A percentile compares a stretch with the other conserved stretches of the same genome.
phyloP scores from a whole-genome alignment of 495 filamentous ascomycete species.

The Daldinia childiae region DNA sequence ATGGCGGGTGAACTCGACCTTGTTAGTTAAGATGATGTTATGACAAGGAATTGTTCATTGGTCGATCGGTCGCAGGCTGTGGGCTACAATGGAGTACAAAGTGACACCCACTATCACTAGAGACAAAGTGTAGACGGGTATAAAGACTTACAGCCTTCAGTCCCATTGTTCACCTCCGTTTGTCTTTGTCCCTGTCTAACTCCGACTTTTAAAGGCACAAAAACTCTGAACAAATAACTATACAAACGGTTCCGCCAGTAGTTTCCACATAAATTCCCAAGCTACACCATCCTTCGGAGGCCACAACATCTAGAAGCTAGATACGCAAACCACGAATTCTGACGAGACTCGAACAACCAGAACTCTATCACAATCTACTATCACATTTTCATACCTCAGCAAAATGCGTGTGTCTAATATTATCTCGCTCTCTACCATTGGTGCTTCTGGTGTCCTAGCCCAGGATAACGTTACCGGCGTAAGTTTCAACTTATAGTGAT shows the following conservation, averaged over 20 bases:
- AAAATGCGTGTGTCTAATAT: conserved; percentile 56
- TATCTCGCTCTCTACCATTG: conserved; percentile 50
- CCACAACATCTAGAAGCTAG: conserved; percentile 7
- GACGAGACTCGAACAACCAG: conserved; percentile 11
- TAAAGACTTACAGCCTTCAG: conserved; percentile 30
- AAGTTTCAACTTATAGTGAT: conserved; percentile 37
- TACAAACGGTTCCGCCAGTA: conserved; percentile 8
- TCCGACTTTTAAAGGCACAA: not conserved
- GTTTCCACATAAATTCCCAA: conserved; percentile 9
- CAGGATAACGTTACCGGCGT: conserved; percentile 50
- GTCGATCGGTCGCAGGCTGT: not conserved
- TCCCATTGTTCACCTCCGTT: not conserved
- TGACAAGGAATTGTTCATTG: conserved; percentile 31
- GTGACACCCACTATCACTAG: conserved; percentile 23
- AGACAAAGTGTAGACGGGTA: conserved; percentile 21
- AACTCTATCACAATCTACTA: not conserved
- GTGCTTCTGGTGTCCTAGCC: conserved; percentile 52
- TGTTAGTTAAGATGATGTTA: conserved; percentile 23
- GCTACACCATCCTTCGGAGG: conserved; percentile 12
- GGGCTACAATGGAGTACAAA: conserved; percentile 20
- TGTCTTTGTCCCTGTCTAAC: conserved; percentile 24
- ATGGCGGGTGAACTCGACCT: conserved; percentile 17
- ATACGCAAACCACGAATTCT: conserved; percentile 1
- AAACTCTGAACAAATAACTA: conserved; percentile 13
- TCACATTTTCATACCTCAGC: conserved; percentile 8